Evolutionary conservation across 2,329 filamentous ascomycete species (phyloP).

Genomic region (Sordariomycetes sp.): DNA sequence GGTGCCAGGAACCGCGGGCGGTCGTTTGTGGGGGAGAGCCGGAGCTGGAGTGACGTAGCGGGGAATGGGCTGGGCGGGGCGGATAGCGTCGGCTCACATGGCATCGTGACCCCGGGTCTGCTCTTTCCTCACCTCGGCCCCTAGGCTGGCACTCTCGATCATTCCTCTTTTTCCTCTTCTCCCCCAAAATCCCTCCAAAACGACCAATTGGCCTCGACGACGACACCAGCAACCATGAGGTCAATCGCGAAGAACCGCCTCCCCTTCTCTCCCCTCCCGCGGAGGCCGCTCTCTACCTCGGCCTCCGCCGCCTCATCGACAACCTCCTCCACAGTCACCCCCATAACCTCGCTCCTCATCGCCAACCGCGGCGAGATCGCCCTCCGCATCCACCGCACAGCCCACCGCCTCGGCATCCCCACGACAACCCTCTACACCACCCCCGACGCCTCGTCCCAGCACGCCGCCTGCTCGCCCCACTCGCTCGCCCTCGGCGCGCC

Average conservation of each 20-base stretch:
- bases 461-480: slow-evolving; percentile 75
- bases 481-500: slow-evolving; percentile 75
- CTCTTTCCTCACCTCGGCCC: neutral
- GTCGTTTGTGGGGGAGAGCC: neutral
- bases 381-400: slow-evolving; percentile 82
- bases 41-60: neutral
- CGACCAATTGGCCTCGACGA: neutral
- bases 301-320: slow-evolving; percentile 13
- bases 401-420: slow-evolving; percentile 76
- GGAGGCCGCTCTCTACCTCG: slow-evolving; percentile 24
- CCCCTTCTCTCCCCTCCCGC: slow-evolving; percentile 32
- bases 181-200: neutral
- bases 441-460: slow-evolving; percentile 76
- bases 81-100: slow-evolving; percentile 3
- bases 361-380: slow-evolving; percentile 97
- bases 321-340: slow-evolving; percentile 19
- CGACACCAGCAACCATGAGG: slow-evolving; percentile 31
- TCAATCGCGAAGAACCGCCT: slow-evolving; percentile 34
- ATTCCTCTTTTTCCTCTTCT: neutral
- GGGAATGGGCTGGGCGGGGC: neutral
- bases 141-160: neutral
- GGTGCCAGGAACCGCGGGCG: neutral
- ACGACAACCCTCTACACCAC: slow-evolving; percentile 95
- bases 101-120: slow-evolving; percentile 1
- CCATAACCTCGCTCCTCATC: slow-evolving; percentile 75